These are phyloP conservation scores for Bjerkandera adusta DNA, from an alignment of 1,284 basidiomycete genomes.

Conservation along the genomic window DNA sequence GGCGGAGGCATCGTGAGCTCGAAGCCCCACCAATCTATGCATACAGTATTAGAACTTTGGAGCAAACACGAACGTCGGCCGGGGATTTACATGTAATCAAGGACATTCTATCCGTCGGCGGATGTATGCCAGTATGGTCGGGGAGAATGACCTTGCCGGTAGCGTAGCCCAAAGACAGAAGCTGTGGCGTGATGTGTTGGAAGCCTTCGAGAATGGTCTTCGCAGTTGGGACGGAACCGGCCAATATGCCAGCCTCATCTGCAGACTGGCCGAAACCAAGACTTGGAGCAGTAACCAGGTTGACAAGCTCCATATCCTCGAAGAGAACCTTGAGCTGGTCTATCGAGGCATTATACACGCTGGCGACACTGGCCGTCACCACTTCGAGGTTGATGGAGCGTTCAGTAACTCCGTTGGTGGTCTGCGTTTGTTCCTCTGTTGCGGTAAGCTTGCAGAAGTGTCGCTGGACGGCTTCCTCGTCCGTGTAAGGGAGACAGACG, in stretches of 20 bases:
- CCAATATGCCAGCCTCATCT: conserved; percentile 55
- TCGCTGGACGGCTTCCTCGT: conserved; percentile 54
- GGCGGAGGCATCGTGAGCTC: conserved; percentile 71
- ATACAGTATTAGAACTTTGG: conserved; percentile 4
- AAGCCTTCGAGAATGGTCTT: conserved; percentile 68
- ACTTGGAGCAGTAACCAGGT: conserved; percentile 51
- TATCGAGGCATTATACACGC: conserved; percentile 47
- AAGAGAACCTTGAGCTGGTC: conserved; percentile 49
- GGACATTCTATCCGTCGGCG: conserved; percentile 74
- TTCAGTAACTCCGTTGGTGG: no score
- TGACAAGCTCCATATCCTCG: conserved; percentile 55
- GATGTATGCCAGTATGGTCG: conserved; percentile 67
- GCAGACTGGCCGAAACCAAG: conserved; percentile 61
- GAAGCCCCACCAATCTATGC: conserved; percentile 80
- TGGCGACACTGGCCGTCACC: conserved; percentile 26
- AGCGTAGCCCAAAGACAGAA: conserved; percentile 75
- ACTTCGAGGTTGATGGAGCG: no score
- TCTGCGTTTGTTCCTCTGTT: conserved; percentile 3
- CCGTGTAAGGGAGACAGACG: conserved; percentile 62
- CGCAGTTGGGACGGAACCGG: conserved; percentile 72
- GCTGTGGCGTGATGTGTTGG: conserved; percentile 66
- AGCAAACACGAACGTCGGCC: neutral
- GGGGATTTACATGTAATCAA: conserved; percentile 66
- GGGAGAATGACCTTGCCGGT: conserved; percentile 65
- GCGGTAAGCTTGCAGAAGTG: conserved; percentile 44